Base-by-base conservation (phyloP, 257 asterid species). In the Solanum sparsipilum region DNA sequence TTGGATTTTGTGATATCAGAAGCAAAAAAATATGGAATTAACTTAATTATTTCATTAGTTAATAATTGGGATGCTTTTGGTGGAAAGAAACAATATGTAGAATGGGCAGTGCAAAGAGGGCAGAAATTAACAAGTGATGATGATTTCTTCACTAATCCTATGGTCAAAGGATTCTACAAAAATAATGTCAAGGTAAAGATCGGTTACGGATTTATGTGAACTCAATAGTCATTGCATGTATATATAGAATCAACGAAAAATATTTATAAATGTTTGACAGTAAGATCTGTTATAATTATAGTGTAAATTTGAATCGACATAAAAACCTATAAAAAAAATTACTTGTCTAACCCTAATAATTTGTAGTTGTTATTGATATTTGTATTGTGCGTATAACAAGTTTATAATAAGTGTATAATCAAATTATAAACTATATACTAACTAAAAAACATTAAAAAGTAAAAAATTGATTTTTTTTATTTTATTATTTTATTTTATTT, bases 1-100 rank as follows among this genome's bases (percentile, higher is more conserved):
- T 87, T 89, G 74, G 88, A 89, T 79, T 89, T 86, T 84, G 93
- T 91, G 34, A 71, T 88, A 6, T 34, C 91, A 32, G 89, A 91
- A 82, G 93, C 92, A 18, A 84, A 39, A 56, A 91, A 84, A 85
- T 68, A 89, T 44, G 91, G 88, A 72, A 41, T 89, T 67, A 31
- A 84, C 70, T 36, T 91, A 88, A 91, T 91, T 48, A 63, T 89
- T 5, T 88, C 81, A 73, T 89, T 90, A 86, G 90, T 87, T 3
- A 89, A 90, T 20, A 89, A 87, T 15, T 90, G 90, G 90, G 88
- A 89, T 2, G 87, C 79, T 76, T 90, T 27, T 60, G 92, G 91
- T 1, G 92, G 92, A 8, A 90, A 85, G 65, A 90, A 52, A 72
- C 92, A 90, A 82, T 90, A 89, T 25, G 90, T 81, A 56, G 86